Base-by-base conservation (phyloP, 2,329 filamentous ascomycete genomes). In the Paracamarosporium sp. region DNA sequence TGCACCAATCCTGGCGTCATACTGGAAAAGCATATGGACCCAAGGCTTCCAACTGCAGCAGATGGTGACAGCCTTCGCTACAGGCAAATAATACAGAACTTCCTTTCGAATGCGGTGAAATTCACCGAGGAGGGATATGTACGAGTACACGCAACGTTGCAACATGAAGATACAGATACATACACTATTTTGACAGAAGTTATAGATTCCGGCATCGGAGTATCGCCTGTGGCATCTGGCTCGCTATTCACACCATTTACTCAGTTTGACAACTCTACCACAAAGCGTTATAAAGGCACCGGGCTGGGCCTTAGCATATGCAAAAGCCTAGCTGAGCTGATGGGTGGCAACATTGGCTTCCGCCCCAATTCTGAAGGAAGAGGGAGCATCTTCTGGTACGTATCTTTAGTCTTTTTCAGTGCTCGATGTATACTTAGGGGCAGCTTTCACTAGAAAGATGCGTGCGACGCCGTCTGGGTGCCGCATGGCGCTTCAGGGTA, bases 1-100 rank as follows among this genome's bases (percentile, higher is more conserved):
- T 76, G 78, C 2, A 62, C 84, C 45, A 80, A 79, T 43, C 76
- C 82, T 0, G 78, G 77, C 0, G 81, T 86, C 0, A 73, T 76
- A 7, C 69, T 87, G 3, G 79, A 79, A 55, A 77, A 77, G 20
- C 66, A 73, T 4, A 71, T 85, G 22, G 75, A 81, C 6, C 75
- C 80, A 2, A 72, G 79, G 20, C 78, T 87, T 27, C 85, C 85
- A 1, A 77, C 74, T 52, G 75, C 80, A 11, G 77, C 83, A 3
- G 80, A 82, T 58, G 85, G 86, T 5, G 86, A 89, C 59, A 82
- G 85, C 4, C 77, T 88, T 4, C 81, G 86, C 15, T 88, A 85
- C 64, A 83, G 86, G 8, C 86, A 88, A 61, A 83, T 88, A 15
- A 66, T 88, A n/a, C 84, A 88, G 61, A 88, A 88, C 60, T 76